Conservation (phyloP, 768 basidiomycete genomes). For the Calocybe cyanea region DNA sequence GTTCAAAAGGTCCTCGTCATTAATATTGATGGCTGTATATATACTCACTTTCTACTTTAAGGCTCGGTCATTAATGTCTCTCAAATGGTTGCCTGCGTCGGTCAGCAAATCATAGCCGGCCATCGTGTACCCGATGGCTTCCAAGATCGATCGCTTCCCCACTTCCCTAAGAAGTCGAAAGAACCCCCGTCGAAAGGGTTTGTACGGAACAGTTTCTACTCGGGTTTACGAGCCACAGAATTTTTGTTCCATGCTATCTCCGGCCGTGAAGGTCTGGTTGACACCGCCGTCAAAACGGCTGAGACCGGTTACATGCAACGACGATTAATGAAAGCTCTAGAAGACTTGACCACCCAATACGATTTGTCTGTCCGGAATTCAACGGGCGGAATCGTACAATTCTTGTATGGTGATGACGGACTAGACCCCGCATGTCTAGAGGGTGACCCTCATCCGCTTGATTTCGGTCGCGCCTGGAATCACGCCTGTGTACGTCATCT, state of each 20-base stretch:
- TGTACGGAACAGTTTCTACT: slow-evolving; percentile 95
- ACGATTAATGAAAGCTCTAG: slow-evolving; percentile 97
- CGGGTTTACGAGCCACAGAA: slow-evolving; percentile 87
- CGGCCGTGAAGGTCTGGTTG: slow-evolving; percentile 96
- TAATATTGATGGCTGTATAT: neutral
- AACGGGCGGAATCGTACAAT: slow-evolving; percentile 93
- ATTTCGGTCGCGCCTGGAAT: slow-evolving; percentile 81
- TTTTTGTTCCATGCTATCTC: slow-evolving; percentile 99
- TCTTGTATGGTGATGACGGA: slow-evolving; percentile 95
- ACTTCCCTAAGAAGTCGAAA: slow-evolving; percentile 95
- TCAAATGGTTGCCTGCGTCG: slow-evolving; percentile 99
- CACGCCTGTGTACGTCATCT: slow-evolving; percentile 64
- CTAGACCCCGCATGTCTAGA: slow-evolving; percentile 96
- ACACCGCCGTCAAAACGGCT: slow-evolving; percentile 99
- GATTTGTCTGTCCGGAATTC: slow-evolving; percentile 95
- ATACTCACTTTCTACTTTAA: slow-evolving; percentile 8
- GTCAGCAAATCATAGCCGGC: slow-evolving; percentile 97
- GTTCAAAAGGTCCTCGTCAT: slow-evolving; percentile 80
- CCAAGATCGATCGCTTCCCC: slow-evolving; percentile 97
- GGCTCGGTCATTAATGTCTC: slow-evolving; percentile 99
- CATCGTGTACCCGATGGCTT: slow-evolving; percentile 99
- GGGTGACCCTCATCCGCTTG: slow-evolving; percentile 92
- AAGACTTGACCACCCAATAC: slow-evolving; percentile 95
- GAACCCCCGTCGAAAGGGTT: slow-evolving; percentile 98
- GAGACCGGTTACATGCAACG: slow-evolving; percentile 99